Evolutionary conservation across 2,329 filamentous ascomycete species (phyloP), one percentile per base, ranked within the genome.

Genomic region (Pseudogymnoascus sp.): DNA sequence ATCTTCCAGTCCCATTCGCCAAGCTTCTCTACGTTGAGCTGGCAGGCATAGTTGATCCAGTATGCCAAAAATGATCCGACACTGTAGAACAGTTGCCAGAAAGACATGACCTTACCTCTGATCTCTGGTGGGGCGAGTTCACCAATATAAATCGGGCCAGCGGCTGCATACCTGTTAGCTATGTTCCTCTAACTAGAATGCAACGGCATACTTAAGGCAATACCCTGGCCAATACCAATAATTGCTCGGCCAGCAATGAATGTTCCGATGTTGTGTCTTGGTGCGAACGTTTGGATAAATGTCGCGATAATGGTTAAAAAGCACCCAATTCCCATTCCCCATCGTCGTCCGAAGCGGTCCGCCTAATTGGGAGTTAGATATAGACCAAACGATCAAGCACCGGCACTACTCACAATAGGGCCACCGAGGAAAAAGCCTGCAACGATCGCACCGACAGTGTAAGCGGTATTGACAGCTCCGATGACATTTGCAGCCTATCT

Each of bases 1-100:
- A 88, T 82, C 67, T 81, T 83, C 86, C 86, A 89, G 72, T 89
- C 86, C 87, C 86, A 89, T 66, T 90, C 77, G 38, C 86, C 86
- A 4, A 89, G 79, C 41, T 67, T 75, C 41, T 74, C 67, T 43
- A 76, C 75, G 72, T 87, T 75, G 68, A 83, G 77, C 36, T 79
- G 78, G 70, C 83, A 84, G 14, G 80, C 86, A 66, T 81, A 89
- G 70, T 85, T 85, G 69, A 88, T 83, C 85, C 76, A 78, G 75
- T 83, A 86, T 58, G 83, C 85, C 65, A 87, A 82, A 72, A 86
- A 87, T 12, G 79, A 81, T 3, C 85, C 85, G 25, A 87, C 85
- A 1, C 77, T 82, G 73, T 86, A 88, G 74, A 86, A 86, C 67
- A 86, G 79, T 71, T 87, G 85, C 85, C 85, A 87, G 69, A 87